phyloP scores from a whole-genome alignment of 2,329 filamentous ascomycete genomes.

The Nemania serpens region DNA sequence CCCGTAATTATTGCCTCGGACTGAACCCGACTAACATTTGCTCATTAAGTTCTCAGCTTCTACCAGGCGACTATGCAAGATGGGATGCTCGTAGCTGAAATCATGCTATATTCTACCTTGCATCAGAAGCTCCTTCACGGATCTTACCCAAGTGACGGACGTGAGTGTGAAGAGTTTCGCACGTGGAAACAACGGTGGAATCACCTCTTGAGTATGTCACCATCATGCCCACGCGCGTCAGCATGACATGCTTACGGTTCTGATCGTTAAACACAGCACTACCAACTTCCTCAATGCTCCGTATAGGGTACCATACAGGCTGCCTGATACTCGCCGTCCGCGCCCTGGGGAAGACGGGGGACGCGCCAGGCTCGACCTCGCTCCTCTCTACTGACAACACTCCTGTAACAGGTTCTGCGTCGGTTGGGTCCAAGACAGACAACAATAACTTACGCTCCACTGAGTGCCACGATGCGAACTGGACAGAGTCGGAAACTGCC shows the following conservation, averaged over 20 bases:
- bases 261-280: constrained; percentile 32
- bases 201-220: constrained; percentile 40
- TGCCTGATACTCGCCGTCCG: constrained; percentile 42
- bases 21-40: constrained; percentile 1
- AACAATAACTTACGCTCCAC: constrained; percentile 2
- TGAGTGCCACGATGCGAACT: background rate
- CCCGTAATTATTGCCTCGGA: background rate
- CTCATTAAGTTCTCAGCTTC: constrained; percentile 43
- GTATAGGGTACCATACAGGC: constrained; percentile 42
- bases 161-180: constrained; percentile 42
- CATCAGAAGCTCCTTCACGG: constrained; percentile 43
- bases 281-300: constrained; percentile 42
- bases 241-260: background rate
- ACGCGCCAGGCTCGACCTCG: constrained; percentile 36
- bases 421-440: constrained; percentile 6
- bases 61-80: constrained; percentile 49
- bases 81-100: constrained; percentile 47
- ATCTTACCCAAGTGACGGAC: constrained; percentile 39
- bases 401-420: background rate
- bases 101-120: constrained; percentile 44
- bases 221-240: background rate
- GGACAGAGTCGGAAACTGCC: background rate
- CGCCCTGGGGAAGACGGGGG: constrained; percentile 39
- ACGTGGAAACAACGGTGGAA: constrained; percentile 45
- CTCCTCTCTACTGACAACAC: constrained; percentile 35